phyloP scores from a whole-genome alignment of 2,329 filamentous ascomycete genomes.

The Kalmusia sp. region DNA sequence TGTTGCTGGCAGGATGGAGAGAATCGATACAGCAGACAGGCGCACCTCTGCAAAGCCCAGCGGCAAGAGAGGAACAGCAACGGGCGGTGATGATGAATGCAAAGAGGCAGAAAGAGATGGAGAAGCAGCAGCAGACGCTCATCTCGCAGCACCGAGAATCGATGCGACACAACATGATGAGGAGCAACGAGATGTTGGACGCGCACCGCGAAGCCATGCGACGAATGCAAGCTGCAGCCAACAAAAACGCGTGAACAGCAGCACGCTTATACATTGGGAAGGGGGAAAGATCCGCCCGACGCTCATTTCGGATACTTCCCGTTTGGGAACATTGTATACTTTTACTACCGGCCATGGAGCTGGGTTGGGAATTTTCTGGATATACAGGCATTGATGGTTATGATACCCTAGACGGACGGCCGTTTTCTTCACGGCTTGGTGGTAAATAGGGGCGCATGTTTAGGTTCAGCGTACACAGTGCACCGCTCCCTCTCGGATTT shows the following conservation, averaged over 20 bases:
- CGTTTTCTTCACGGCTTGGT: not conserved
- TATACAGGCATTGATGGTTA: not conserved
- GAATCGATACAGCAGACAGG: slow-evolving; percentile 38
- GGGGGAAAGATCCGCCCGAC: too few relatives aligned
- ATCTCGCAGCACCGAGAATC: slow-evolving; percentile 67
- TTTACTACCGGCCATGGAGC: not conserved
- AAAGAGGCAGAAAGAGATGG: slow-evolving; percentile 67
- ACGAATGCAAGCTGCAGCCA: slow-evolving; percentile 73
- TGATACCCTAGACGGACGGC: slow-evolving; percentile 6
- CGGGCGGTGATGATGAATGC: slow-evolving; percentile 63
- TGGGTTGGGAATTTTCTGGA: not conserved
- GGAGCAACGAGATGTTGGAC: slow-evolving; percentile 75
- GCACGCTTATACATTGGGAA: not conserved
- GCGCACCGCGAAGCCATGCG: slow-evolving; percentile 81
- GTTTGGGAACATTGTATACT: not conserved
- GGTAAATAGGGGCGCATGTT: slow-evolving; percentile 3
- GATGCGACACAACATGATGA: slow-evolving; percentile 77
- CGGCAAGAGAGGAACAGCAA: slow-evolving; percentile 41
- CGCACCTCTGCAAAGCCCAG: slow-evolving; percentile 25
- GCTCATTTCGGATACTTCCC: too few relatives aligned
- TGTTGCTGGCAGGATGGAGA: slow-evolving; percentile 44
- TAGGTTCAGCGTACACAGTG: not conserved
- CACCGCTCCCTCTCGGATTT: not conserved
- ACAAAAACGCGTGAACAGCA: slow-evolving; percentile 38
- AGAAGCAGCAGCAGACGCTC: slow-evolving; percentile 64